Evolutionary conservation across 2,329 filamentous ascomycete genomes (phyloP), one percentile per base, ranked within the genome.

Genomic region (Penicillium sp.): DNA sequence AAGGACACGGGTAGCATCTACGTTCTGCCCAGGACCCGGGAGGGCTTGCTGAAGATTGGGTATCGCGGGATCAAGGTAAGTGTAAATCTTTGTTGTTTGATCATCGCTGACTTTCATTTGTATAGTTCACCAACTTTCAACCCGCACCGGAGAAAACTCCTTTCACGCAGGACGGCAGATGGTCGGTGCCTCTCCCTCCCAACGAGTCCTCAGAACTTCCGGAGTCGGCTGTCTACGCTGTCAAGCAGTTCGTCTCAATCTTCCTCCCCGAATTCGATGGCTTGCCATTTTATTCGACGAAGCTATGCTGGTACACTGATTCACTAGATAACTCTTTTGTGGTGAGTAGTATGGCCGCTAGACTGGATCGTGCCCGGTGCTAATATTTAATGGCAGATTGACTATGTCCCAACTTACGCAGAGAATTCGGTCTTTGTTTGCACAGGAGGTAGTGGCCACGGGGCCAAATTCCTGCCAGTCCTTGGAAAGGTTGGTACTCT

Each of bases 231-330:
- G 33, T 45, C 2, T 46, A 54, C 21, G 47, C 55, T 0, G 53
- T 61, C 21, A 39, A 45, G 14, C 39, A 53, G 17, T 53, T 53
- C 35, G 50, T 53, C 4, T 50, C 48, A 11, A 43, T 47, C 4
- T 60, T 59, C 17, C 39, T 61, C 5, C 57, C 60, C 0, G 60
- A 63, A 13, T 60, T 63, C 17, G 37, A 43, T 2, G 26, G 40
- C 3, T 35, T 36, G 2, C 51, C 52, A 2, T 61, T 63, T 33
- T 30, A 53, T 29, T 56, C 51, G 4, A 59, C 45, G 2, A 62
- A 58, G 27, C 31, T 62, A 3, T 66, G 62, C 47, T 66, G 63
- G 62, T 65, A 66, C 45, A 65, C 57, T 2, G 63, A 65, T 36
- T 58, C 58, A 1, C 46, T 64, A 14, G 63, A 66, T 37, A 65